phyloP scores from a whole-genome alignment of 768 basidiomycete genomes.

The Cystofilobasidium capitatum region DNA sequence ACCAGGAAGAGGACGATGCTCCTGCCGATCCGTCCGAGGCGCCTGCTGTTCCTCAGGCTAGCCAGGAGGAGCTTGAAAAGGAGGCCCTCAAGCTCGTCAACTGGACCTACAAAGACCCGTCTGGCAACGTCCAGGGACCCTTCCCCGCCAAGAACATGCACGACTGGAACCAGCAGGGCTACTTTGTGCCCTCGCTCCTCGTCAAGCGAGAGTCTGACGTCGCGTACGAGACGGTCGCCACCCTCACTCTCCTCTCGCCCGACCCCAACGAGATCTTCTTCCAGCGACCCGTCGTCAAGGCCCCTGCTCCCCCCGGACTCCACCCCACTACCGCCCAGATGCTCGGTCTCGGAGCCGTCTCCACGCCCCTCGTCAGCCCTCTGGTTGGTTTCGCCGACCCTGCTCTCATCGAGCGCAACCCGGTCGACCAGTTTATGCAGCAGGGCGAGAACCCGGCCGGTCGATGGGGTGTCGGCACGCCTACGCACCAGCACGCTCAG shows the following conservation, averaged over 20 bases:
- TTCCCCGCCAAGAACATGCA: slow-evolving; percentile 86
- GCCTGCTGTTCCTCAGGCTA: slow-evolving; percentile 8
- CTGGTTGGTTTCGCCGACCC: background rate
- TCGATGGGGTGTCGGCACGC: slow-evolving; percentile 4
- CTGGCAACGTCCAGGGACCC: slow-evolving; percentile 86
- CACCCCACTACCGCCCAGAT: slow-evolving; percentile 6
- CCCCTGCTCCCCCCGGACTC: slow-evolving; percentile 18
- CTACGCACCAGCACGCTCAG: slow-evolving; percentile 3
- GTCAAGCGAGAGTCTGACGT: slow-evolving; percentile 56
- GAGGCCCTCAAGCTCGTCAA: slow-evolving; percentile 38
- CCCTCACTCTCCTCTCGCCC: slow-evolving; percentile 24
- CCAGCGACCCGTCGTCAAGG: slow-evolving; percentile 19
- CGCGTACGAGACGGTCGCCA: slow-evolving; percentile 37
- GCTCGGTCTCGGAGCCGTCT: slow-evolving; percentile 4
- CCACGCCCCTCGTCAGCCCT: slow-evolving; percentile 11
- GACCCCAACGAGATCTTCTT: slow-evolving; percentile 16
- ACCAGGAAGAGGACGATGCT: slow-evolving; percentile 17
- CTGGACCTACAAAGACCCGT: slow-evolving; percentile 89
- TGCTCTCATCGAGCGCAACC: slow-evolving; percentile 4
- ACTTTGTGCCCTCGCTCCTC: slow-evolving; percentile 70
- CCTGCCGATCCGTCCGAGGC: background rate
- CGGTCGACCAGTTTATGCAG: slow-evolving; percentile 23
- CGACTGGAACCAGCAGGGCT: slow-evolving; percentile 84
- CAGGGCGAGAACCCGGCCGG: slow-evolving; percentile 7
- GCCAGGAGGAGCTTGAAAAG: slow-evolving; percentile 3